Evolutionary conservation across 2,329 filamentous ascomycete genomes (phyloP), one percentile per base, ranked within the genome.

Genomic region (Xylariaceae sp.): DNA sequence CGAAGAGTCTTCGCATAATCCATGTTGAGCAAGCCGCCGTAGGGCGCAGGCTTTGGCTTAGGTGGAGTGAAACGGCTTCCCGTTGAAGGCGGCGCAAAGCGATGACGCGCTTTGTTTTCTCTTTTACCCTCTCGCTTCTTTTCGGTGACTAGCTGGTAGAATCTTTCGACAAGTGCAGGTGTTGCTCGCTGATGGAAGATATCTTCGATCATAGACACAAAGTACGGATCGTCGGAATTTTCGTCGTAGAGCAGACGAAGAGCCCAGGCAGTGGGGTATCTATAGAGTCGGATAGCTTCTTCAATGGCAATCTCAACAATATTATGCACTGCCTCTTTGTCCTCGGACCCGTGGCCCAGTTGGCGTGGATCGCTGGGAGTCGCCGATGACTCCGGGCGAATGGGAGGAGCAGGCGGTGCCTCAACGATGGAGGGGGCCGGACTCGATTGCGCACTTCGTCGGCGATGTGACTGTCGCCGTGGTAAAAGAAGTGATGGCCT

Each of bases 221-320:
- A 82, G 37, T 71, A 70, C 12, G 74, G 68, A 60, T 84, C 74
- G 40, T 71, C 67, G 44, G 73, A 73, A 56, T 78, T 76, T 64
- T 85, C 80, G 60, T 85, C 80, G 67, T 83, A 85, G 56, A 85
- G 72, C 11, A 75, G 77, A 51, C 81, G 75, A 56, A 86, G 72
- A 42, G 83, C 81, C 72, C 77, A 85, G 2, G 83, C 83, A 6
- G 82, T 85, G 51, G 81, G 80, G 65, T 81, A 85, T 55, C 80
- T 79, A 58, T 74, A 74, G 64, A 80, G 75, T 56, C 74, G 71
- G 47, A 86, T 68, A 4, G 82, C 82, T 63, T 83, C 76, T 7
- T 82, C 76, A 32, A 85, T 79, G n/a, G 81, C 80, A 34, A 70
- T 64, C 65, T 83, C 78, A 40, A 86, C 73, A 31, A 83, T 76